phyloP scores from a whole-genome alignment of 331 rosid genomes.

The Stylosanthes scabra region DNA sequence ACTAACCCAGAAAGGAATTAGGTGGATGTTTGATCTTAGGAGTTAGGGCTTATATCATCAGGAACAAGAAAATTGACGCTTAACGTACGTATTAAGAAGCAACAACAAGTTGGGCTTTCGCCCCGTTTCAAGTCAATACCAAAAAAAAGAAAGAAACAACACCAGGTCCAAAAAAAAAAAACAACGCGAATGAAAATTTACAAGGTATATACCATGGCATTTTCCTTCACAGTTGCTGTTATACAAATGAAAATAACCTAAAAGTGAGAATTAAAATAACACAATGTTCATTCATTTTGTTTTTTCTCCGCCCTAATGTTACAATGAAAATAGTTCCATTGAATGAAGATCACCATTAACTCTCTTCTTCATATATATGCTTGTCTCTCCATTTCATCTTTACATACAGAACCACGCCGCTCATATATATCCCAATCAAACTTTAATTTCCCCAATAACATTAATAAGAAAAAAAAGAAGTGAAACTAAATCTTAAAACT shows the following conservation, averaged over 20 bases:
- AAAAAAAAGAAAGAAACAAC: no score
- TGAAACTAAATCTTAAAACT: neutral
- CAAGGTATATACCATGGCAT: neutral
- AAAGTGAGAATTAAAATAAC: neutral
- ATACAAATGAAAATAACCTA: conserved; percentile 1
- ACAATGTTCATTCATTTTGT: neutral
- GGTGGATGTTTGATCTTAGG: no score
- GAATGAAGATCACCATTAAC: neutral
- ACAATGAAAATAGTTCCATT: neutral
- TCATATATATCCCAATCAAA: neutral
- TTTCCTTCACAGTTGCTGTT: neutral
- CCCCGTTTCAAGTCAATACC: no score
- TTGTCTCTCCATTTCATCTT: conserved; percentile 8
- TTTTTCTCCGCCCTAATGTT: conserved; percentile 6
- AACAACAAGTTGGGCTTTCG: no score
- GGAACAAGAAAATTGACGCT: neutral
- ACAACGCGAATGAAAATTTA: no score
- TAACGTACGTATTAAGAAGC: neutral
- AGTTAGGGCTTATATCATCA: no score
- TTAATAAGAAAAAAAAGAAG: neutral
- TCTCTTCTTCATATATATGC: neutral
- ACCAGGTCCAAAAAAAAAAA: neutral
- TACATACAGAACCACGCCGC: neutral
- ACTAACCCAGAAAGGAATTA: no score
- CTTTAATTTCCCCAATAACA: neutral